Base-by-base conservation (phyloP, 2,329 filamentous ascomycete species). In the Arthrobotrys pseudoclavata region DNA sequence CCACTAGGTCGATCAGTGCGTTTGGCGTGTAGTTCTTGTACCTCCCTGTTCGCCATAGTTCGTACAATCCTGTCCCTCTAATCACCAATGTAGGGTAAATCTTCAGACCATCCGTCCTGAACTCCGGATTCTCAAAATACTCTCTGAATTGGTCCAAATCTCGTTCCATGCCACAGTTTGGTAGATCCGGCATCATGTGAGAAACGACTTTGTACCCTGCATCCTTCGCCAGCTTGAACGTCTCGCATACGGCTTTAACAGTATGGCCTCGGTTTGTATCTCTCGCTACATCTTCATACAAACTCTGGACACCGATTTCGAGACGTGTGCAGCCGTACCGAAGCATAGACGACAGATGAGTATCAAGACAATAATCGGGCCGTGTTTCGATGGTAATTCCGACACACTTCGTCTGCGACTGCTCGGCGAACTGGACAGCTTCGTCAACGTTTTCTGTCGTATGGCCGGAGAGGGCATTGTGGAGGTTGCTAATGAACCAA, bases 11-110 rank as follows among this genome's bases (percentile, higher is more conserved):
- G 79, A 99, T 93, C 37, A 99, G 88, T 0, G 93, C 95, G 83
- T 99, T 99, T 3, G 96, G 96, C 0, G 96, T 99, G 85, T 99
- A 99, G 84, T 99, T 99, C 84, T 97, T 96, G 85, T 98, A 99
- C 66, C 96, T 88, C 0, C 96, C 96, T 2, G 96, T 99, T 67
- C 96, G 89, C 96, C 96, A 99, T 20, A 99, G 86, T 85, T 99
- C 96, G 85, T 99, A 99, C 3, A 99, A 86, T 10, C 96, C 96
- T 0, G 96, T 99, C 0, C 96, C 96, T 80, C 96, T 91, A 81
- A 99, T 99, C 74, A 99, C 96, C 4, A 99, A 89, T 0, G 96
- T 99, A 0, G 96, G 96, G 82, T 99, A 99, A 74, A 99, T 98
- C 84, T 99, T 99, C 64, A 99, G 87, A 0, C 96, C 96, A 82